phyloP scores from a whole-genome alignment of 345 rosid genomes.

The Pelargonium nanum region DNA sequence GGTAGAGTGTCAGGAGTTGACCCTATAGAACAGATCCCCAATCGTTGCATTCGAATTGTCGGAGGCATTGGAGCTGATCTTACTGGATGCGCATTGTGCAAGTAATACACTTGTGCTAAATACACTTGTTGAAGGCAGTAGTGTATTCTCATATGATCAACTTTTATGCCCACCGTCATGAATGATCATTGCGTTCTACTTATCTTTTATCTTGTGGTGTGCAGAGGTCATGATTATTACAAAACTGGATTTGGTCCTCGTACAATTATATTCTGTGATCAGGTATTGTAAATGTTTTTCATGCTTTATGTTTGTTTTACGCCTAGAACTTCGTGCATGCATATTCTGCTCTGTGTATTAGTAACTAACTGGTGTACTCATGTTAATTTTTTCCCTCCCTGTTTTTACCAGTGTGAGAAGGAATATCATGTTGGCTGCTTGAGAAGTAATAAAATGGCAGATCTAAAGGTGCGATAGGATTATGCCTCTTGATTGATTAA shows the following conservation, averaged over 20 bases:
- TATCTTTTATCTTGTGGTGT: slow-evolving; percentile 6
- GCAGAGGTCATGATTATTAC: slow-evolving; percentile 78
- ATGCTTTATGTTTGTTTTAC: background rate
- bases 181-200: background rate
- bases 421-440: slow-evolving; percentile 94
- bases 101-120: slow-evolving; percentile 30
- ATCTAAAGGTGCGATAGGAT: slow-evolving; percentile 46
- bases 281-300: slow-evolving; percentile 38
- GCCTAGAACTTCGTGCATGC: background rate
- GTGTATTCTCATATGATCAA: background rate
- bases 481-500: background rate
- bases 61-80: slow-evolving; percentile 59
- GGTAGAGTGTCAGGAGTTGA: slow-evolving; percentile 76
- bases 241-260: slow-evolving; percentile 93
- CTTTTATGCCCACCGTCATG: background rate
- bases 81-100: slow-evolving; percentile 87
- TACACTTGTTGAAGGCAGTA: background rate
- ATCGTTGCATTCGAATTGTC: slow-evolving; percentile 86
- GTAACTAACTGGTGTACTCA: background rate
- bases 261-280: slow-evolving; percentile 88
- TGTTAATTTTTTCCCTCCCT: slow-evolving; percentile 3
- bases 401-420: slow-evolving; percentile 69
- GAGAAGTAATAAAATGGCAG: slow-evolving; percentile 68
- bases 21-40: slow-evolving; percentile 66
- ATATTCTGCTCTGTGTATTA: background rate